phyloP scores from a whole-genome alignment of 169 alveolate genomes.

The Amoebophrya sp. region DNA sequence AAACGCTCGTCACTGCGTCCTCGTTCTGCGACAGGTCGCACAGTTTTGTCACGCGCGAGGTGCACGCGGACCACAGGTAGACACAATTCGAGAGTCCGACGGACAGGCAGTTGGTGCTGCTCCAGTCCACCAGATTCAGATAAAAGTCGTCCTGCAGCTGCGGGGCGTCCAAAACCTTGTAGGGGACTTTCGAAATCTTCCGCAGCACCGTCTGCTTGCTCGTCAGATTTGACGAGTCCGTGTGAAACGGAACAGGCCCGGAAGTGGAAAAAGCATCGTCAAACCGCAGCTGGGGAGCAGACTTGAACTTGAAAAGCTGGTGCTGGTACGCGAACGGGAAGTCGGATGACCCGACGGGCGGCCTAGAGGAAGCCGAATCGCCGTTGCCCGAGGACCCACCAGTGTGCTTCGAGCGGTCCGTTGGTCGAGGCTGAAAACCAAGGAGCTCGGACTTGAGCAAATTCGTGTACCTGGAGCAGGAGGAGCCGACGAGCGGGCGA shows the following conservation, averaged over 20 bases:
- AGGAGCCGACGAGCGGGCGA: too few species aligned
- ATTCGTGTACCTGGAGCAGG: too few species aligned
- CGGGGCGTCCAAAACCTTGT: conserved; percentile 50
- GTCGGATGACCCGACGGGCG: too few species aligned
- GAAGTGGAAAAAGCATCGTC: background rate
- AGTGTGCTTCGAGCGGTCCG: too few species aligned
- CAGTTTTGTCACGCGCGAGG: conserved; percentile 63
- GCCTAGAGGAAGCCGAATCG: too few species aligned
- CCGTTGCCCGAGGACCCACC: too few species aligned
- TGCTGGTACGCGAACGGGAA: too few species aligned
- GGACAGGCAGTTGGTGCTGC: conserved; percentile 55
- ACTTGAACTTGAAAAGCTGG: too few species aligned
- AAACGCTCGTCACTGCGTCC: conserved; percentile 65
- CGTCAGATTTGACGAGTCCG: background rate
- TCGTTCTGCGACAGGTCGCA: conserved; percentile 54
- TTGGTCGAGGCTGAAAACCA: too few species aligned
- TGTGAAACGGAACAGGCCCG: background rate
- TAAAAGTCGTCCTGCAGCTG: conserved; percentile 77
- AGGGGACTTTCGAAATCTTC: conserved; percentile 22
- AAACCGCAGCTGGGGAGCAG: too few species aligned
- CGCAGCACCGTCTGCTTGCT: conserved; percentile 19
- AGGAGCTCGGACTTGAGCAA: too few species aligned
- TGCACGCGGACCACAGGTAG: conserved; percentile 74
- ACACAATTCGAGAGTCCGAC: conserved; percentile 78
- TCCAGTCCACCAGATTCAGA: conserved; percentile 43